phyloP scores from a whole-genome alignment of 768 basidiomycete genomes.

The Suillus subaureus region DNA sequence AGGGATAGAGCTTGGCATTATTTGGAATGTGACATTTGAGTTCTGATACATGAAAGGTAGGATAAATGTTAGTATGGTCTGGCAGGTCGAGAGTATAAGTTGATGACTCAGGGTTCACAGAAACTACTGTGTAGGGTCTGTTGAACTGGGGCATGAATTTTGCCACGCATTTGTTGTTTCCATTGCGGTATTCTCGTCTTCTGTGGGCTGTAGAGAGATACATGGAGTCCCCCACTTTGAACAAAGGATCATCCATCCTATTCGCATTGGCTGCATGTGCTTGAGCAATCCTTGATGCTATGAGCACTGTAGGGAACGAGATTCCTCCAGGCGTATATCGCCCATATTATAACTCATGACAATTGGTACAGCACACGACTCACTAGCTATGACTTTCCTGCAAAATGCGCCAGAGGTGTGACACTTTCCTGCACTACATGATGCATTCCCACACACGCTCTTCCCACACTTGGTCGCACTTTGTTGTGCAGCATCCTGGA shows the following conservation, averaged over 20 bases:
- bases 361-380: no score
- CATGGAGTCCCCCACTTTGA: slow-evolving; percentile 6
- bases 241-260: background rate
- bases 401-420: no score
- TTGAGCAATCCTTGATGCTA: slow-evolving; percentile 31
- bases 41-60: background rate
- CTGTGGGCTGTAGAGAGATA: slow-evolving; percentile 3
- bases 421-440: no score
- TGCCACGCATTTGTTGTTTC: slow-evolving; percentile 8
- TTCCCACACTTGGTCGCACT: no score
- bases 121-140: slow-evolving; percentile 8
- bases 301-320: no score
- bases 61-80: background rate
- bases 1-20: slow-evolving; percentile 16
- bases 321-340: no score
- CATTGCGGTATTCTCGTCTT: background rate
- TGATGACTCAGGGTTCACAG: background rate
- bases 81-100: background rate
- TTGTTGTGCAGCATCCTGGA: no score
- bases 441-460: no score
- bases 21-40: slow-evolving; percentile 10
- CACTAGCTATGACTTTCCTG: no score
- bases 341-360: no score
- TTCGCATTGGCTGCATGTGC: slow-evolving; percentile 15
- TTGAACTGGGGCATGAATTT: slow-evolving; percentile 22